Evolutionary conservation across 1,284 basidiomycete genomes (phyloP), one percentile per base, ranked within the genome.

Genomic region (Caloboletus firmus): DNA sequence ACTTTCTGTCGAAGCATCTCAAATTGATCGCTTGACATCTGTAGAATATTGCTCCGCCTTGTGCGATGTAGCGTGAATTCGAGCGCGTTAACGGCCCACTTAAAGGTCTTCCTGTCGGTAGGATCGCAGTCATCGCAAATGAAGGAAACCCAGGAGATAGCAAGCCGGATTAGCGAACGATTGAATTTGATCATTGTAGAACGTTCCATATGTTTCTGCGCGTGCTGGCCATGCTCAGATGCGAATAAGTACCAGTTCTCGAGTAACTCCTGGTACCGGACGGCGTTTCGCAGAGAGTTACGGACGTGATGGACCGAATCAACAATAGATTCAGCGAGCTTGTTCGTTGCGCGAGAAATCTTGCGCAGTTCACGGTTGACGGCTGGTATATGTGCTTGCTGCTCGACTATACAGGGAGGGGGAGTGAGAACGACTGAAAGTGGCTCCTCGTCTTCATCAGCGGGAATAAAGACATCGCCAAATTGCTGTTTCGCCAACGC

Each of bases 61-160:
- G 96, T 99, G 59, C 95, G 88, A 64, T 89, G 83, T 63, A 95
- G 85, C 4, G 95, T 91, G 67, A 97, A 98, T 67, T 98, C 94
- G 18, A 99, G 83, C 5, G 97, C 95, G 50, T 91, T 92, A 51
- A 99, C 95, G 1, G 97, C 96, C 95, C 96, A 99, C 68, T 93
- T 89, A 82, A 99, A 99, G 0, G 95, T 99, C 72, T 91, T 93
- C 57, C 94, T 85, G 70, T 99, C 96, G 42, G 93, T 91, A 2
- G 95, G 93, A 64, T 98, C 92, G 74, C 97, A 99, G 65, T 96
- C 93, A 68, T 98, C 95, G 72, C 94, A 98, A 59, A 99, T 97
- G 76, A 99, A 99, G 26, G 93, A 88, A 26, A 99, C 93, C 97
- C 97, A 99, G 20, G 91, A 89, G 62, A 98, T 97, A 3, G 94